These are phyloP conservation scores for Casuarina glauca DNA, from an alignment of 306 rosid species.

Conservation along the genomic window DNA sequence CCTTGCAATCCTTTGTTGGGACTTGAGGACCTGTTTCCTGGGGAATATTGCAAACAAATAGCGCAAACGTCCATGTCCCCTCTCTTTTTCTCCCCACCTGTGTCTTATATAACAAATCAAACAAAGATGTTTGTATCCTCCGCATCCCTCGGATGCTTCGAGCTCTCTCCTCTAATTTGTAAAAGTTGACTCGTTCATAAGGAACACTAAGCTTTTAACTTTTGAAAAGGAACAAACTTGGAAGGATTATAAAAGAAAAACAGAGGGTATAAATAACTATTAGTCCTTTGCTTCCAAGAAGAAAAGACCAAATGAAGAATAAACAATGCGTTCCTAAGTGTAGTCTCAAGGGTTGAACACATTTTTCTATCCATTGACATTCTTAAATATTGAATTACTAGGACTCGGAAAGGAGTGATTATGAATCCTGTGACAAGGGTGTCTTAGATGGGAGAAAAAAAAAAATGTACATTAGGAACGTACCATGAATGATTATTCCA, in stretches of 20 bases:
- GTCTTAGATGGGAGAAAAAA: too few relatives aligned
- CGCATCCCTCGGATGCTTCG: neutral
- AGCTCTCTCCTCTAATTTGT: neutral
- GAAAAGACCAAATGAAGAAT: neutral
- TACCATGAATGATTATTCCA: neutral
- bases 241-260: neutral
- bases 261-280: neutral
- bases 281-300: neutral
- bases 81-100: too few relatives aligned
- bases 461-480: too few relatives aligned
- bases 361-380: neutral
- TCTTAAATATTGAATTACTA: neutral
- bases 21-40: slow-evolving; percentile 31
- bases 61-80: slow-evolving; percentile 30
- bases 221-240: neutral
- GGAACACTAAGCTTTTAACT: neutral
- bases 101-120: too few relatives aligned
- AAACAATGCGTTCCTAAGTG: neutral
- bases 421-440: too few relatives aligned
- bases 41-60: slow-evolving; percentile 37
- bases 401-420: neutral
- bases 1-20: slow-evolving; percentile 27
- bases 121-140: too few relatives aligned
- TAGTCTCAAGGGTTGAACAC: neutral
- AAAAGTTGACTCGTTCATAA: slow-evolving; percentile 13